A percentile compares a stretch with the other conserved stretches of the same genome.
Conservation (phyloP, 768 basidiomycete species). For the Tubosaeta sp. region DNA sequence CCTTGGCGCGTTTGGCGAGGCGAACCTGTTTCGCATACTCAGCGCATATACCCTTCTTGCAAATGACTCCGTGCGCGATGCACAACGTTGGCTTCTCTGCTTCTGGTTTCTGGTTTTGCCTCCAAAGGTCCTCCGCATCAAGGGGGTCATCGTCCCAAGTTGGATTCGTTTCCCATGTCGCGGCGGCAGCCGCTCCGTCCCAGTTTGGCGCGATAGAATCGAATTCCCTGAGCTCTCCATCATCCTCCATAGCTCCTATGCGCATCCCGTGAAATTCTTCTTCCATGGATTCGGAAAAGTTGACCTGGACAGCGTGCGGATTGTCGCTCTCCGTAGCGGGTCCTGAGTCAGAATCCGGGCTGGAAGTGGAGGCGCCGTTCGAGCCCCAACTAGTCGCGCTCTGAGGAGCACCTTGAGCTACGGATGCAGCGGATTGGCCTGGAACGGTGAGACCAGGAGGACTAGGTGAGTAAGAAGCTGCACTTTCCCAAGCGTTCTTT, state of each 20-base stretch:
- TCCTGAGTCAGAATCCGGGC: conserved; percentile 26
- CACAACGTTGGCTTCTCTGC: conserved; percentile 18
- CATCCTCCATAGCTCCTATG: conserved; percentile 13
- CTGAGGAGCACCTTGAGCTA: neutral
- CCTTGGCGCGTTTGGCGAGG: conserved; percentile 10
- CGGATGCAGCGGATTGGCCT: neutral
- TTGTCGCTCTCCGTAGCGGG: conserved; percentile 25
- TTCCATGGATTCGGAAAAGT: conserved; percentile 27
- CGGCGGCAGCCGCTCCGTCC: conserved; percentile 1
- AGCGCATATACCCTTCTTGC: conserved; percentile 35
- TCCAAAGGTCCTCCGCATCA: conserved; percentile 26
- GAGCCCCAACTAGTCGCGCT: conserved; percentile 21
- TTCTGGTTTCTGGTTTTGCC: conserved; percentile 2
- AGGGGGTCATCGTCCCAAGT: conserved; percentile 15
- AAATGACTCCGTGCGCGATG: conserved; percentile 31
- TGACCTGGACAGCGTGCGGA: conserved; percentile 16
- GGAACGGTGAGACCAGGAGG: conserved; percentile 7
- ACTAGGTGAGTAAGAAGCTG: no score
- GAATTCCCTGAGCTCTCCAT: conserved; percentile 14
- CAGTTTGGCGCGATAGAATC: conserved; percentile 26
- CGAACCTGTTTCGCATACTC: conserved; percentile 30
- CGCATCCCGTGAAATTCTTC: conserved; percentile 26
- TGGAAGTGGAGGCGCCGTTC: conserved; percentile 19
- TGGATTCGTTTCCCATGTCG: conserved; percentile 1
- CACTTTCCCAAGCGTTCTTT: no score